phyloP scores from a whole-genome alignment of 345 rosid species.

The Diplotaxis tenuifolia region DNA sequence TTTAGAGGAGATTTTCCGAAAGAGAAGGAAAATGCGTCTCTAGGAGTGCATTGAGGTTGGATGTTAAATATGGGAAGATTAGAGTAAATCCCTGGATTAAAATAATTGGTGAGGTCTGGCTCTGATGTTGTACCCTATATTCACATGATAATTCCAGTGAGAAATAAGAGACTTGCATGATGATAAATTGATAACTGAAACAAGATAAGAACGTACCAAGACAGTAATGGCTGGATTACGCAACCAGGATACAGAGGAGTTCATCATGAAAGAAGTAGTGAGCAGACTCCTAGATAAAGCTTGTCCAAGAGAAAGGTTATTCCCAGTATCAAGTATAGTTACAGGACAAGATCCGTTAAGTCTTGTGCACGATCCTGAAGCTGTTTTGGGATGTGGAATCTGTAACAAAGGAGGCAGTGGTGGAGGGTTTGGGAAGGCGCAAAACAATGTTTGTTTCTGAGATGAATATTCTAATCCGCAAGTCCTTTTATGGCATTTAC shows the following conservation, averaged over 20 bases:
- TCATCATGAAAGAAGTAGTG: conserved; percentile 32
- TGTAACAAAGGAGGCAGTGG: conserved; percentile 79
- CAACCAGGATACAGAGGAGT: conserved; percentile 41
- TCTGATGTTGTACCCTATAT: conserved; percentile 59
- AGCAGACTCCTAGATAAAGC: conserved; percentile 59
- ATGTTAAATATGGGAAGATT: conserved; percentile 52
- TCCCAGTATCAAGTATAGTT: conserved; percentile 64
- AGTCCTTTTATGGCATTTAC: conserved; percentile 37
- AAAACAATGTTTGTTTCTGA: conserved; percentile 45
- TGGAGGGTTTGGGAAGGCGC: conserved; percentile 60
- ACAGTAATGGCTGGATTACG: conserved; percentile 45
- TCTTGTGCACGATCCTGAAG: conserved; percentile 57
- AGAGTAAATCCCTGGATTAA: conserved; percentile 61
- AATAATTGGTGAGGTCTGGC: conserved; percentile 37
- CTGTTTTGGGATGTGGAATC: conserved; percentile 42
- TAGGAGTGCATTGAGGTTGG: conserved; percentile 51
- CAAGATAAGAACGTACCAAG: conserved; percentile 46
- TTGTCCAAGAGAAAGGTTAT: conserved; percentile 60
- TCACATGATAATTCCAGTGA: too few relatives aligned
- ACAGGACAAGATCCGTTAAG: conserved; percentile 64
- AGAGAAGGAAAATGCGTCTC: conserved; percentile 38
- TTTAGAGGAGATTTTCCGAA: conserved; percentile 12
- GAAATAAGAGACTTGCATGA: too few relatives aligned
- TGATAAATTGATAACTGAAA: conserved; percentile 3
- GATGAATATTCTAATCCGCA: conserved; percentile 68